Percentiles rank a stretch among this genome's conserved stretches.
Conservation (phyloP, 495 filamentous ascomycete genomes). For the Aspergillus olivimuriae region DNA sequence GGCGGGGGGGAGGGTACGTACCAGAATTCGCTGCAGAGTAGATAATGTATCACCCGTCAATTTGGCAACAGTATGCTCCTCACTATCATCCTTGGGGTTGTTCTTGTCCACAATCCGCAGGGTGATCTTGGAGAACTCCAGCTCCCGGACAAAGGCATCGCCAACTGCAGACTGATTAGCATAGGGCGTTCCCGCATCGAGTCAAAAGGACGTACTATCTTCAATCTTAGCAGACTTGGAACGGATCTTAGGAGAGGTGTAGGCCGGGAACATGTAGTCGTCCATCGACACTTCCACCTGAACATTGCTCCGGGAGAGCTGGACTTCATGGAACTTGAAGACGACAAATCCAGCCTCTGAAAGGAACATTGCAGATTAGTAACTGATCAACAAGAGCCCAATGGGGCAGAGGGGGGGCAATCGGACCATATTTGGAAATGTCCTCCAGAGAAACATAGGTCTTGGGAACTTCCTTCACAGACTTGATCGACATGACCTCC, state of each 20-base stretch:
- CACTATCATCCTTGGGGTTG: constrained; percentile 66
- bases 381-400: neutral
- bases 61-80: constrained; percentile 70
- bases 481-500: constrained; percentile 30
- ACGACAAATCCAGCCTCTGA: constrained; percentile 85
- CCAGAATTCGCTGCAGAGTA: constrained; percentile 78
- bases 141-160: constrained; percentile 91
- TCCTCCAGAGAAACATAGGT: constrained; percentile 72
- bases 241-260: constrained; percentile 68
- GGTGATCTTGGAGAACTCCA: constrained; percentile 91
- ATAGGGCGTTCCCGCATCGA: neutral
- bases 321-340: constrained; percentile 86
- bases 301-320: constrained; percentile 67
- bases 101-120: constrained; percentile 71
- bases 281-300: constrained; percentile 89
- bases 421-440: constrained; percentile 64
- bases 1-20: constrained; percentile 65
- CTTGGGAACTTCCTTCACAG: constrained; percentile 59
- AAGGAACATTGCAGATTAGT: constrained; percentile 14
- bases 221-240: constrained; percentile 62
- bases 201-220: constrained; percentile 52
- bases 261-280: constrained; percentile 88
- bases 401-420: neutral
- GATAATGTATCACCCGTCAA: constrained; percentile 79
- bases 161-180: constrained; percentile 47